Evolutionary conservation across 768 basidiomycete genomes (phyloP).

Genomic region (Inosperma sp.): DNA sequence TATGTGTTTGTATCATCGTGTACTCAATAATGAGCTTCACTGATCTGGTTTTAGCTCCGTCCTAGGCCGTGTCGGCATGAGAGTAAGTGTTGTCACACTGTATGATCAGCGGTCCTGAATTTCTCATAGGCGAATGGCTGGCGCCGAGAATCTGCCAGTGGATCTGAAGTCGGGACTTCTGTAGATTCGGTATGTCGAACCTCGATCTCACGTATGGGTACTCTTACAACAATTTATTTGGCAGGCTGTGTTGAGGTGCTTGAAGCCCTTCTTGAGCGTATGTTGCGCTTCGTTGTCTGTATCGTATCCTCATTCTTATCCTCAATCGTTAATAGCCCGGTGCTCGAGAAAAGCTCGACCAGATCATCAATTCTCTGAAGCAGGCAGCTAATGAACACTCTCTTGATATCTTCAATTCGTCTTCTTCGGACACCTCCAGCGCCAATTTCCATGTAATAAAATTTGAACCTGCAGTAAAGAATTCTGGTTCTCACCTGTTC

Average conservation of each 20-base stretch:
- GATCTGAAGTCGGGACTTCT: neutral
- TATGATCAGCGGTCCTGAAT: neutral
- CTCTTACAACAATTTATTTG: neutral
- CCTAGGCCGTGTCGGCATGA: neutral
- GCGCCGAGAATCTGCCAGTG: neutral
- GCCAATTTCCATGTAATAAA: neutral
- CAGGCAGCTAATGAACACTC: neutral
- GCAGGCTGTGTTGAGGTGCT: neutral
- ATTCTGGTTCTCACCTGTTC: neutral
- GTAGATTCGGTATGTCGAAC: neutral
- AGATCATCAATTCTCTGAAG: neutral
- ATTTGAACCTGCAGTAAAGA: neutral
- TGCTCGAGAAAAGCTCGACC: neutral
- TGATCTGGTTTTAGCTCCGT: neutral
- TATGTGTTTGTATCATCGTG: neutral
- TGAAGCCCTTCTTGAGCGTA: conserved; percentile 1
- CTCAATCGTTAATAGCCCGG: neutral
- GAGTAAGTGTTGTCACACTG: neutral
- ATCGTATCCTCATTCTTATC: neutral
- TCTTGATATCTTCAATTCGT: neutral
- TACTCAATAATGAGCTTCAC: neutral
- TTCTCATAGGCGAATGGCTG: neutral
- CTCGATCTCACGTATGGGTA: neutral
- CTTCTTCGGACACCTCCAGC: neutral
- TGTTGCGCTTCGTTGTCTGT: neutral